Evolutionary conservation across 306 rosid species (phyloP).

Genomic region (Fagus crenata): DNA sequence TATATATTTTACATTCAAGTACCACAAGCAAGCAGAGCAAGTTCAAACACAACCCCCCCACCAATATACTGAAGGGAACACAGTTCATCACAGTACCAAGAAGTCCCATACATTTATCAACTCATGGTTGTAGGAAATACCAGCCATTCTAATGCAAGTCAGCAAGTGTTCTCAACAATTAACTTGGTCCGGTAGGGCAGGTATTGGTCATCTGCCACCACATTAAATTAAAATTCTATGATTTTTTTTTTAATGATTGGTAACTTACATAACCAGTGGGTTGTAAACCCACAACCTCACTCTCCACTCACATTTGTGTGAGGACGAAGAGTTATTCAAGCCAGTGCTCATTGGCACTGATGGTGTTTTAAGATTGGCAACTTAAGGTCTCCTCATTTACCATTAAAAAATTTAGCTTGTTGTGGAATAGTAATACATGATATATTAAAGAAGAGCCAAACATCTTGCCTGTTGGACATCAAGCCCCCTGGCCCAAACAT

Average conservation of each 20-base stretch:
- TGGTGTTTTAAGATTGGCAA: not conserved
- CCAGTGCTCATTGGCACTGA: no score
- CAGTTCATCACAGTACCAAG: not conserved
- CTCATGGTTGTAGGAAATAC: not conserved
- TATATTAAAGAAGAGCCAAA: not conserved
- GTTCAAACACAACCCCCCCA: not conserved
- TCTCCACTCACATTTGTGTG: no score
- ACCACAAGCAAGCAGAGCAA: not conserved
- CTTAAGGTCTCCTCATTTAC: not conserved
- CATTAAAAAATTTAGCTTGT: not conserved
- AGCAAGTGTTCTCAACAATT: not conserved
- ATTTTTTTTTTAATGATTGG: not conserved
- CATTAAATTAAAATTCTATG: not conserved
- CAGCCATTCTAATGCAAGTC: not conserved
- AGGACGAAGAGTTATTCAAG: no score
- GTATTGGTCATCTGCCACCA: not conserved
- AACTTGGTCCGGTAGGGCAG: not conserved
- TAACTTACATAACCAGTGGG: no score
- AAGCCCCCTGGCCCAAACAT: conserved; percentile 98
- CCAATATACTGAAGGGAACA: not conserved
- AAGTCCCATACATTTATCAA: not conserved
- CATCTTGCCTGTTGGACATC: conserved; percentile 97
- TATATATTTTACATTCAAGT: not conserved
- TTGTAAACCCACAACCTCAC: no score
- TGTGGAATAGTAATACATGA: not conserved